These are phyloP conservation scores for Solanum pinnatisectum DNA, from an alignment of 257 asterid genomes.

Conservation along the genomic window DNA sequence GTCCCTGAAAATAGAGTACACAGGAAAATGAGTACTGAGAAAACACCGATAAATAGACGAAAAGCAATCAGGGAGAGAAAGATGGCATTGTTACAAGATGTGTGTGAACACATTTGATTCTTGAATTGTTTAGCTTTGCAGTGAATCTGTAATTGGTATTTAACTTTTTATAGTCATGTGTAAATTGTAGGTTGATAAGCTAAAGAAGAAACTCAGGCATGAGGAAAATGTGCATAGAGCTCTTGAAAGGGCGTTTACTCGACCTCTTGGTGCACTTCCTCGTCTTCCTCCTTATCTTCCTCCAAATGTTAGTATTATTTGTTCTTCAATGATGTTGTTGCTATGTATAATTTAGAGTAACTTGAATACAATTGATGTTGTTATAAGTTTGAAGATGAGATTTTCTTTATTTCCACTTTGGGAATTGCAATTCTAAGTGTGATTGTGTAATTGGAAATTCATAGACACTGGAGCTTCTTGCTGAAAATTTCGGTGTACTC, in stretches of 20 bases:
- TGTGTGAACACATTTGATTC: constrained; percentile 28
- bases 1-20: too few relatives aligned
- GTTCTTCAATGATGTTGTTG: not conserved
- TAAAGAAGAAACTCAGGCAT: constrained; percentile 76
- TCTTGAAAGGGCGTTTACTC: constrained; percentile 76
- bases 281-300: constrained; percentile 96
- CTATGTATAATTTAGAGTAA: not conserved
- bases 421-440: not conserved
- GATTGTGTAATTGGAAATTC: constrained; percentile 1
- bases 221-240: constrained; percentile 96
- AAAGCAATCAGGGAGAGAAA: constrained; percentile 50
- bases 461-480: constrained; percentile 90
- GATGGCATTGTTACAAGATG: constrained; percentile 81
- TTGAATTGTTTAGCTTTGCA: not conserved
- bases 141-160: not conserved
- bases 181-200: constrained; percentile 63
- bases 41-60: constrained; percentile 30
- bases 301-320: constrained; percentile 43
- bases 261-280: constrained; percentile 90
- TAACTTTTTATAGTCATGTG: not conserved
- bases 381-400: not conserved
- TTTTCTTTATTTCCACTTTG: not conserved
- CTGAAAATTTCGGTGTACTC: too few relatives aligned
- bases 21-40: constrained; percentile 40
- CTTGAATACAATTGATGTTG: not conserved